These are phyloP conservation scores for Raphidocelis subcapitata DNA, from an alignment of 139 green algal genomes.

Conservation along the genomic window DNA sequence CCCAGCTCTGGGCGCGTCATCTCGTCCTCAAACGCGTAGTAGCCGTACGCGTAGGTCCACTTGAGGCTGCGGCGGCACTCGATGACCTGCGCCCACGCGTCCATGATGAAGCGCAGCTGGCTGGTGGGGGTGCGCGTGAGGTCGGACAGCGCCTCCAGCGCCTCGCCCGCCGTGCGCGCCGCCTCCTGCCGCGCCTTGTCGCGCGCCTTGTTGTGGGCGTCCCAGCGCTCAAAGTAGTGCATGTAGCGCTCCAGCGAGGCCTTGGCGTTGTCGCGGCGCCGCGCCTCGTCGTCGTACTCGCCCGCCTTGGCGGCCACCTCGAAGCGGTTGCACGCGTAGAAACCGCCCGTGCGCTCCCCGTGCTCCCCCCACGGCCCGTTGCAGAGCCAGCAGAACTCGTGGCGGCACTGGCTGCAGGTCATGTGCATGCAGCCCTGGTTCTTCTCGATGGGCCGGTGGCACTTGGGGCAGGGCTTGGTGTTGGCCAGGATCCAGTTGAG, in stretches of 20 bases:
- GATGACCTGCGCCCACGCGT: conserved; percentile 84
- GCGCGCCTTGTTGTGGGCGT: conserved; percentile 78
- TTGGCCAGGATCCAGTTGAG: conserved; percentile 83
- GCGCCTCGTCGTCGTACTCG: conserved; percentile 82
- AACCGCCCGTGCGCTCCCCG: conserved; percentile 94
- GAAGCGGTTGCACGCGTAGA: conserved; percentile 96
- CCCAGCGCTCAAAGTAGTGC: conserved; percentile 84
- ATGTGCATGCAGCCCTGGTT: conserved; percentile 96
- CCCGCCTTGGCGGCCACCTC: conserved; percentile 78
- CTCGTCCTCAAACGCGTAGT: conserved; percentile 81
- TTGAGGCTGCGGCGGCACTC: conserved; percentile 96
- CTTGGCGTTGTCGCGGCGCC: conserved; percentile 82
- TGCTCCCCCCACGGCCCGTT: conserved; percentile 89
- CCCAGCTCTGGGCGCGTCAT: neutral
- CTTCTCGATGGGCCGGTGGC: conserved; percentile 90
- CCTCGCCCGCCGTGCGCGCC: conserved; percentile 13
- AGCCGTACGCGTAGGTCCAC: conserved; percentile 97
- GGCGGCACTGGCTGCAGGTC: conserved; percentile 80
- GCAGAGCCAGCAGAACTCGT: conserved; percentile 92
- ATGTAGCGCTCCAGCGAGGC: conserved; percentile 88
- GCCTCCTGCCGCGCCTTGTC: conserved; percentile 23
- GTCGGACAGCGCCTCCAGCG: conserved; percentile 74
- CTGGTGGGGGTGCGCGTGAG: conserved; percentile 77
- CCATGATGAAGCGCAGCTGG: conserved; percentile 91
- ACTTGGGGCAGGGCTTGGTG: conserved; percentile 93